Evolutionary conservation across 1,139 yeast species (phyloP).

Genomic region (Saccharomycopsis crataegensis): DNA sequence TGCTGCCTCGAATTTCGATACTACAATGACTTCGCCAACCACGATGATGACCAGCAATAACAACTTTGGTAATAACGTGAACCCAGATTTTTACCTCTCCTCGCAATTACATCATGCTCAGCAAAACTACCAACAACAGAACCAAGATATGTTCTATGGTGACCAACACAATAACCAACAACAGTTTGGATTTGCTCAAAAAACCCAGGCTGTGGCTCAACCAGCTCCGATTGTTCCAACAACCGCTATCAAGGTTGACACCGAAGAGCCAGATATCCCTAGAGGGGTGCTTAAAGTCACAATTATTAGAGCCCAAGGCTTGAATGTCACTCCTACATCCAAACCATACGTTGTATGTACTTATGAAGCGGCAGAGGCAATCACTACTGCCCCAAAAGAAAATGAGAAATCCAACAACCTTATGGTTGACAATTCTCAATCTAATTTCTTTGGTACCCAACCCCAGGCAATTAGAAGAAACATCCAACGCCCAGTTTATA

Average conservation of each 20-base stretch:
- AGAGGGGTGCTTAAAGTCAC: slow-evolving; percentile 78
- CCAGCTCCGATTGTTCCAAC: slow-evolving; percentile 2
- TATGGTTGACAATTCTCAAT: slow-evolving; percentile 20
- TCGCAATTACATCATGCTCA: slow-evolving; percentile 20
- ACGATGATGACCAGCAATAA: background rate
- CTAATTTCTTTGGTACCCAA: slow-evolving; percentile 24
- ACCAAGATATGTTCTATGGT: slow-evolving; percentile 25
- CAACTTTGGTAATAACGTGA: background rate
- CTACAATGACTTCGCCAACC: background rate
- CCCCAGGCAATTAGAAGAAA: slow-evolving; percentile 23
- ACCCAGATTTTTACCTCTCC: slow-evolving; percentile 26
- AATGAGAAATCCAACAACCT: slow-evolving; percentile 44
- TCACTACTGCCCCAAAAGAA: slow-evolving; percentile 60
- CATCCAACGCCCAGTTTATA: slow-evolving; percentile 37
- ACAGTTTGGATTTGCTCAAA: slow-evolving; percentile 25
- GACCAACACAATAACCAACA: slow-evolving; percentile 11
- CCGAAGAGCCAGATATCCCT: slow-evolving; percentile 38
- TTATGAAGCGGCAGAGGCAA: slow-evolving; percentile 86
- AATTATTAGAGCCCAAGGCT: slow-evolving; percentile 70
- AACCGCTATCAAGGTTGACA: slow-evolving; percentile 13
- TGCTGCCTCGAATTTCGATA: background rate
- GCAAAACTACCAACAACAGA: slow-evolving; percentile 20
- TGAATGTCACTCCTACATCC: slow-evolving; percentile 47
- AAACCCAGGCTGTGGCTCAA: slow-evolving; percentile 26
- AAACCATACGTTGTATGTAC: slow-evolving; percentile 92